Evolutionary conservation across 495 filamentous ascomycete genomes (phyloP).

Genomic region (Podospora tetraspora): DNA sequence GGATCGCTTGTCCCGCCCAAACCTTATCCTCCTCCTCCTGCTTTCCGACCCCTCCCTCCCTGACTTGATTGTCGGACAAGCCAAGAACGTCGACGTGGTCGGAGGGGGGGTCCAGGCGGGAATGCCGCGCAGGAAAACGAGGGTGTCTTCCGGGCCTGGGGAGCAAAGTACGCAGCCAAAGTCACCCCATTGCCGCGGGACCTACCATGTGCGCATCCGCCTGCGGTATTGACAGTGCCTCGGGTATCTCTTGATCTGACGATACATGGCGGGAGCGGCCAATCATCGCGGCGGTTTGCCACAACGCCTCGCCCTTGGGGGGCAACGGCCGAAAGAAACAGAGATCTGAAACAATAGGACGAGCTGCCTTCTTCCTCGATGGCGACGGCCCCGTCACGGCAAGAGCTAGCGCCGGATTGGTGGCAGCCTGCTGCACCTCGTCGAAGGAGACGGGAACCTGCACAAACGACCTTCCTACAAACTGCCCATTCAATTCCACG

Average conservation of each 20-base stretch:
- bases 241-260: conserved; percentile 6
- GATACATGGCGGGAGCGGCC: conserved; percentile 14
- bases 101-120: not conserved
- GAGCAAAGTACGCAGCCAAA: conserved; percentile 6
- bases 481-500: conserved; percentile 19
- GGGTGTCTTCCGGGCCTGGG: conserved; percentile 10
- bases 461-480: conserved; percentile 32
- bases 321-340: conserved; percentile 35
- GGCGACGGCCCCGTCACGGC: conserved; percentile 13
- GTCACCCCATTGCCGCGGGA: conserved; percentile 12
- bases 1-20: not conserved
- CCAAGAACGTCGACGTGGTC: conserved; percentile 7
- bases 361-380: conserved; percentile 17
- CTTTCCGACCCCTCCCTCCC: not conserved
- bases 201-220: conserved; percentile 11
- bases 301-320: conserved; percentile 9
- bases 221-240: conserved; percentile 8
- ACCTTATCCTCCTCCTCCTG: not conserved
- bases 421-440: conserved; percentile 24
- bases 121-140: conserved; percentile 1
- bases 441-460: conserved; percentile 34
- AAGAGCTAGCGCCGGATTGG: conserved; percentile 18
- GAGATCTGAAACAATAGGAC: conserved; percentile 33
- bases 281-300: conserved; percentile 19
- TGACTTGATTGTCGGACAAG: conserved; percentile 5